Conservation (phyloP, 2,329 filamentous ascomycete species). For the Penicillium sp. region DNA sequence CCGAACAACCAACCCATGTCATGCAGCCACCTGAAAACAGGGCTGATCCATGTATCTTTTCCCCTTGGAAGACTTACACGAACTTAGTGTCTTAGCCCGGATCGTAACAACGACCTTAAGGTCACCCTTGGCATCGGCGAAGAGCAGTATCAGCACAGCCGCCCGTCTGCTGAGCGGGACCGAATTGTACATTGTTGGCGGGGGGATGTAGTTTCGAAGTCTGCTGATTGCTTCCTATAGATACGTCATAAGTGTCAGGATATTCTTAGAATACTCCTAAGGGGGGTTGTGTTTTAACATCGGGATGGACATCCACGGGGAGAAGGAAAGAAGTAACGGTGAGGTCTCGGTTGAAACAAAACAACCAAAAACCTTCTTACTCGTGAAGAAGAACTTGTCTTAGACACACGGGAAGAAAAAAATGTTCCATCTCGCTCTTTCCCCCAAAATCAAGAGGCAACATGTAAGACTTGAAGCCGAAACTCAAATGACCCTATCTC, state of each 20-base stretch:
- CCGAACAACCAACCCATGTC: conserved; percentile 15
- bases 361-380: background rate
- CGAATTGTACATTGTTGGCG: conserved; percentile 57
- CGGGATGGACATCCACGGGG: conserved; percentile 26
- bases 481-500: conserved; percentile 4
- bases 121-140: conserved; percentile 78
- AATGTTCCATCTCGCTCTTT: conserved; percentile 6
- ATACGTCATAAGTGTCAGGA: background rate
- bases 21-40: conserved; percentile 15
- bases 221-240: conserved; percentile 55
- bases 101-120: conserved; percentile 67
- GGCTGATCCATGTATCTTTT: background rate
- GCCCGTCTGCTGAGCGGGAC: conserved; percentile 67
- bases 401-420: background rate
- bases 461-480: conserved; percentile 5
- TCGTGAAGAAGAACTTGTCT: background rate
- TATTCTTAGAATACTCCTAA: background rate
- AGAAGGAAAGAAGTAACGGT: background rate
- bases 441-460: background rate
- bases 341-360: background rate
- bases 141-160: conserved; percentile 83
- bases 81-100: conserved; percentile 58
- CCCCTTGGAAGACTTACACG: conserved; percentile 45
- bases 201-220: conserved; percentile 57
- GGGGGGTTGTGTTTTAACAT: conserved; percentile 17